Evolutionary conservation across 495 filamentous ascomycete genomes (phyloP).

Genomic region (Bombardia bombarda): DNA sequence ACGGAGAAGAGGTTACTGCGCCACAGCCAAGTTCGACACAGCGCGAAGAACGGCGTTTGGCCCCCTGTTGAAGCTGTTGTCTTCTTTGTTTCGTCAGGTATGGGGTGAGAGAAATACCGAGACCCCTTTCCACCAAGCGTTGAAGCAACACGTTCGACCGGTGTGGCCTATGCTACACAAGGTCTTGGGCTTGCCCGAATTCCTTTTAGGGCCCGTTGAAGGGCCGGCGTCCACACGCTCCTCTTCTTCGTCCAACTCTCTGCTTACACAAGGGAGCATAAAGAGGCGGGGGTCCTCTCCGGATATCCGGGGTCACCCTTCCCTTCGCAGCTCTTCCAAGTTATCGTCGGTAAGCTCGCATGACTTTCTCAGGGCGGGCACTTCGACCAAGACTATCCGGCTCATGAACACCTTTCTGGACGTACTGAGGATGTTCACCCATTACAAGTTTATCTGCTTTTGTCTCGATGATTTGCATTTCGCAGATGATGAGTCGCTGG

Average conservation of each 20-base stretch:
- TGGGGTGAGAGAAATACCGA: conserved; percentile 84
- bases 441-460: conserved; percentile 72
- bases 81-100: conserved; percentile 79
- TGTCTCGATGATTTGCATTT: conserved; percentile 82
- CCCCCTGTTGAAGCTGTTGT: conserved; percentile 69
- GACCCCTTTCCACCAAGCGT: conserved; percentile 68
- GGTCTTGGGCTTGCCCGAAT: conserved; percentile 73
- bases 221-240: conserved; percentile 7
- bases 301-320: conserved; percentile 18
- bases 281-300: conserved; percentile 37
- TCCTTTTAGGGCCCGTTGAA: conserved; percentile 44
- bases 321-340: conserved; percentile 5
- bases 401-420: conserved; percentile 80
- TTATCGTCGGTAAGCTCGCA: conserved; percentile 46
- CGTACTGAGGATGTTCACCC: conserved; percentile 68
- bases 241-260: conserved; percentile 12
- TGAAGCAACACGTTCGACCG: conserved; percentile 64
- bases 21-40: conserved; percentile 78
- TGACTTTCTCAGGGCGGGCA: conserved; percentile 63
- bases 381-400: conserved; percentile 64
- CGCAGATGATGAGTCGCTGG: conserved; percentile 76
- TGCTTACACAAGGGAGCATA: conserved; percentile 11
- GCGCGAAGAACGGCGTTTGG: conserved; percentile 75
- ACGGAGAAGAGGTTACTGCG: conserved; percentile 69
- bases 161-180: conserved; percentile 73